Evolutionary conservation across 148 eudicot species (phyloP).

Genomic region (Suaeda aralocaspica): DNA sequence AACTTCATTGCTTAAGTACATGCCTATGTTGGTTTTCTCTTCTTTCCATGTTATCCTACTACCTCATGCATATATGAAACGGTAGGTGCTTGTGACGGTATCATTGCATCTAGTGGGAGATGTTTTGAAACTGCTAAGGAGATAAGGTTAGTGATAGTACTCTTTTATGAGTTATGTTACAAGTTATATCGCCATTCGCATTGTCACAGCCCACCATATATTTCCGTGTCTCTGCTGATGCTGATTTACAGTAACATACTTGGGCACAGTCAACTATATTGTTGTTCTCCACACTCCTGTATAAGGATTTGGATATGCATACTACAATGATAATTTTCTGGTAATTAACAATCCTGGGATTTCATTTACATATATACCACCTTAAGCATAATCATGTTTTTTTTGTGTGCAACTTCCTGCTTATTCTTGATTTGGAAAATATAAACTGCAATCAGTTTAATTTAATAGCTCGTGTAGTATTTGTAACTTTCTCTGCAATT

Average conservation of each 20-base stretch:
- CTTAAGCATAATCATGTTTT: not conserved
- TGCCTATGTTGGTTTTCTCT: not conserved
- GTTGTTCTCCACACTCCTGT: not conserved
- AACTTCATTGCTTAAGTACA: not conserved
- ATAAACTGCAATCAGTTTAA: no score
- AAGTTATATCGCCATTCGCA: not conserved
- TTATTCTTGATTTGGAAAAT: not conserved
- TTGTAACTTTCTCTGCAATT: no score
- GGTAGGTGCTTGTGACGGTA: conserved; percentile 84
- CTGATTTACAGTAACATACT: not conserved
- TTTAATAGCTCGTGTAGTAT: no score
- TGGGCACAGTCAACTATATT: no score
- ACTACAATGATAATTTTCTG: not conserved
- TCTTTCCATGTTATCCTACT: not conserved
- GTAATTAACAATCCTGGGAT: not conserved
- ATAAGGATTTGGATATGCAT: not conserved
- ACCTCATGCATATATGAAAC: not conserved
- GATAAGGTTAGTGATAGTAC: conserved; percentile 22
- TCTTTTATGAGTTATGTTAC: not conserved
- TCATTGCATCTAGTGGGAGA: conserved; percentile 88
- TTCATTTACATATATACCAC: not conserved
- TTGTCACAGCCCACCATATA: not conserved
- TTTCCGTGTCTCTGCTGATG: not conserved
- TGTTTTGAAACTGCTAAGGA: conserved; percentile 60
- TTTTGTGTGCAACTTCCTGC: not conserved